phyloP scores from a whole-genome alignment of 202 grass and related monocot genomes.

The Bolboschoenoplectus hybrid region DNA sequence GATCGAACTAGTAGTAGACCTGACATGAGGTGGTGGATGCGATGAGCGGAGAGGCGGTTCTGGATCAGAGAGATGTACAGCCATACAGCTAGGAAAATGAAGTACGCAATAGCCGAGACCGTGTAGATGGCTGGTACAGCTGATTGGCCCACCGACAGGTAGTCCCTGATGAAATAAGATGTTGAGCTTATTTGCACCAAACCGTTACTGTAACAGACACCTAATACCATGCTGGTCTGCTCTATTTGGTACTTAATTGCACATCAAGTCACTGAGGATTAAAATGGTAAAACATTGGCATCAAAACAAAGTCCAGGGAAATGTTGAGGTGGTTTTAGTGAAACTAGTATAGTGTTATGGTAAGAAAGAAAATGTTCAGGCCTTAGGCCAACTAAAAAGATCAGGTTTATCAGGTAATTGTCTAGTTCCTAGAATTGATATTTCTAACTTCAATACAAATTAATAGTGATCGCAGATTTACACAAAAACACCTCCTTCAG shows the following conservation, averaged over 20 bases:
- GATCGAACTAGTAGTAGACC: constrained; percentile 63
- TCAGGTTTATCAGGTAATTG: neutral
- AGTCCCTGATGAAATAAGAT: constrained; percentile 48
- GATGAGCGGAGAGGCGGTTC: constrained; percentile 64
- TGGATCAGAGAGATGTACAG: constrained; percentile 70
- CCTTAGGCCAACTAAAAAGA: neutral
- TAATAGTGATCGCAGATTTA: neutral
- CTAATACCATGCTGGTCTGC: neutral
- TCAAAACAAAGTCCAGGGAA: neutral
- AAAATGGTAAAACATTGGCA: neutral
- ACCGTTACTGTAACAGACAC: neutral
- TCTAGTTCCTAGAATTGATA: neutral
- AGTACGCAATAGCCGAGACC: constrained; percentile 71
- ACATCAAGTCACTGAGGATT: neutral
- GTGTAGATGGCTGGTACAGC: constrained; percentile 71
- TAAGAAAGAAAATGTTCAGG: neutral
- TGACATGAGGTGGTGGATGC: constrained; percentile 96
- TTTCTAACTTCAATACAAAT: neutral
- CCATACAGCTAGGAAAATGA: constrained; percentile 66
- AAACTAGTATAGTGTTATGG: neutral
- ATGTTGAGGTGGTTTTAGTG: constrained; percentile 1
- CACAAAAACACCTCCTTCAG: neutral
- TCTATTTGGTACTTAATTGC: constrained; percentile 12
- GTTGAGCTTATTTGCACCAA: constrained; percentile 16
- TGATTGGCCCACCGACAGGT: constrained; percentile 78